phyloP scores from a whole-genome alignment of 306 rosid species.

The Fagus sylvatica region DNA sequence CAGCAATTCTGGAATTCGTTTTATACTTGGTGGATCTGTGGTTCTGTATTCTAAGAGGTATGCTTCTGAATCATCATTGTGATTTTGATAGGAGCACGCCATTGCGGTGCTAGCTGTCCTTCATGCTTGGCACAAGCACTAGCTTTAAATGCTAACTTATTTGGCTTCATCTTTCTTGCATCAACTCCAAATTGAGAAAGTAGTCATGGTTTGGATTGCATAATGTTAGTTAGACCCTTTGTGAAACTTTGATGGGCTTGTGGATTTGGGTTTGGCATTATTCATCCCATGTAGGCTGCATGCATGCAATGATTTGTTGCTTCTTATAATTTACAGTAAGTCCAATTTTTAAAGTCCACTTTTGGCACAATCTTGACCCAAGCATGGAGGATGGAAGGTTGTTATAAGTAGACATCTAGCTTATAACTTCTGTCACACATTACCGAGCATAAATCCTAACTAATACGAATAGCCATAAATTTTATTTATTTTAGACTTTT shows the following conservation, averaged over 20 bases:
- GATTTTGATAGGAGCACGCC: conserved; percentile 1
- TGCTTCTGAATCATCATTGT: conserved; percentile 11
- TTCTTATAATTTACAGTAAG: not conserved
- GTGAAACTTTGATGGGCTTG: not conserved
- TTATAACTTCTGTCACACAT: not conserved
- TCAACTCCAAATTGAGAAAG: conserved; percentile 21
- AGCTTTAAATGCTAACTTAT: conserved; percentile 7
- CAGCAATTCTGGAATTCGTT: conserved; percentile 74
- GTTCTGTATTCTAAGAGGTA: conserved; percentile 93
- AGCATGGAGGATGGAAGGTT: not conserved
- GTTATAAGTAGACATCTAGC: not conserved
- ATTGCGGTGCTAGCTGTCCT: conserved; percentile 7
- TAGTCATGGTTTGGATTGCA: conserved; percentile 18
- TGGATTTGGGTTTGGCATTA: not conserved
- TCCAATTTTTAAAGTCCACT: not conserved
- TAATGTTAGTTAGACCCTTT: not conserved
- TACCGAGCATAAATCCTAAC: not conserved
- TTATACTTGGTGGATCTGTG: conserved; percentile 85
- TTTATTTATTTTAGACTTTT: not conserved
- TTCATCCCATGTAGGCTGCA: not conserved
- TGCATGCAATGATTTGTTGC: not conserved
- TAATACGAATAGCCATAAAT: no score
- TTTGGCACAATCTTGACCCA: not conserved
- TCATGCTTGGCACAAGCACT: conserved; percentile 17
- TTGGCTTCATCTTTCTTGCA: conserved; percentile 15